Conservation (phyloP, 805 yeast genomes). For the Metschnikowia amazonensis region DNA sequence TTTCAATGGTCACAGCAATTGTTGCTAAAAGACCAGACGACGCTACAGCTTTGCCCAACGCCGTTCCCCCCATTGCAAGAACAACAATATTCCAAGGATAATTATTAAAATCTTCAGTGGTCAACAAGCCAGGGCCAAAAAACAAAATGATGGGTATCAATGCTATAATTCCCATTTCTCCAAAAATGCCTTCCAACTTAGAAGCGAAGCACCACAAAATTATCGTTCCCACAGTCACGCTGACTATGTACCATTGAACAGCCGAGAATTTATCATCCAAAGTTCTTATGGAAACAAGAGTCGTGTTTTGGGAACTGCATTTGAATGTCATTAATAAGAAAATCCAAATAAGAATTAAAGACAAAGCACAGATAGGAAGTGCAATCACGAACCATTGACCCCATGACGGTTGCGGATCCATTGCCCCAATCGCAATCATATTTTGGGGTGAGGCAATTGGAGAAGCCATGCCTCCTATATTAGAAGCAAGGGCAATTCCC, state of each 20-base stretch:
- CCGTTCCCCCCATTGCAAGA: constrained; percentile 55
- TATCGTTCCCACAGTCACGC: constrained; percentile 43
- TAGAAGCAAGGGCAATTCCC: constrained; percentile 50
- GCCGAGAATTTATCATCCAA: constrained; percentile 43
- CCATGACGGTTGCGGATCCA: constrained; percentile 53
- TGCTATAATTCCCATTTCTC: constrained; percentile 47
- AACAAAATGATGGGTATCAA: constrained; percentile 46
- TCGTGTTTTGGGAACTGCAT: constrained; percentile 43
- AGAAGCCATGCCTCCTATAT: constrained; percentile 53
- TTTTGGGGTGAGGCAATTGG: constrained; percentile 56
- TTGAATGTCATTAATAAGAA: constrained; percentile 54
- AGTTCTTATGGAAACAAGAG: constrained; percentile 45
- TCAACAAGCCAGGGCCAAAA: constrained; percentile 48
- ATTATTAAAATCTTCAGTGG: constrained; percentile 46
- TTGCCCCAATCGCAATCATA: constrained; percentile 50
- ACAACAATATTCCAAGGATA: constrained; percentile 55
- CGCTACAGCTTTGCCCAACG: constrained; percentile 48
- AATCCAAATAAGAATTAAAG: constrained; percentile 43
- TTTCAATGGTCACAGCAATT: constrained; percentile 44
- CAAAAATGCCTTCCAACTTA: constrained; percentile 40
- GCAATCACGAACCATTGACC: constrained; percentile 55
- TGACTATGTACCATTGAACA: constrained; percentile 41
- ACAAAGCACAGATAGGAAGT: constrained; percentile 42
- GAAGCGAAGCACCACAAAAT: constrained; percentile 48
- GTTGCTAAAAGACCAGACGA: constrained; percentile 47